Percentiles rank a stretch among this genome's conserved stretches.
These are phyloP conservation scores for Carallia pectinifolia DNA, from an alignment of 345 rosid species.

Conservation along the genomic window DNA sequence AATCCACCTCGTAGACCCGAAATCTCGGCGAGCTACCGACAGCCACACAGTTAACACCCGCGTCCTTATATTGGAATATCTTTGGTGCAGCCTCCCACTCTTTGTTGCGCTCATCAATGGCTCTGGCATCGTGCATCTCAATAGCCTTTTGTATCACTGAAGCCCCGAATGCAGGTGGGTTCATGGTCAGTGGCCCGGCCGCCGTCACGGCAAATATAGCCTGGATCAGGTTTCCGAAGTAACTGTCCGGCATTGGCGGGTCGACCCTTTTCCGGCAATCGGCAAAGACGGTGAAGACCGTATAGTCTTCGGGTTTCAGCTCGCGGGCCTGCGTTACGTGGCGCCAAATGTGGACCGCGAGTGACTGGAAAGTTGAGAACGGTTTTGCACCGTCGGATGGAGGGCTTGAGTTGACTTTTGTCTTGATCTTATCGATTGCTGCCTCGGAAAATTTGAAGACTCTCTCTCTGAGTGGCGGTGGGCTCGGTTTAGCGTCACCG, in stretches of 20 bases:
- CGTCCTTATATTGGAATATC: slow-evolving; percentile 81
- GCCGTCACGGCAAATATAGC: slow-evolving; percentile 87
- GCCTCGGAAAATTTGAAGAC: slow-evolving; percentile 77
- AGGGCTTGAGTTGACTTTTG: slow-evolving; percentile 46
- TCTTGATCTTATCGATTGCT: slow-evolving; percentile 64
- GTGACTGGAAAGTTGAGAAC: slow-evolving; percentile 89
- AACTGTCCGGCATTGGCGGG: slow-evolving; percentile 78
- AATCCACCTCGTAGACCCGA: slow-evolving; percentile 79
- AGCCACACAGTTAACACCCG: slow-evolving; percentile 80
- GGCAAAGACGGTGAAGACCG: slow-evolving; percentile 81
- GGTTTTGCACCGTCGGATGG: slow-evolving; percentile 60
- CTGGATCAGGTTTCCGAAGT: slow-evolving; percentile 88
- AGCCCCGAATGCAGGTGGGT: slow-evolving; percentile 76
- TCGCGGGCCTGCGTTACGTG: slow-evolving; percentile 76
- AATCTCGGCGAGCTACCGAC: slow-evolving; percentile 98
- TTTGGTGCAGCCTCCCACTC: slow-evolving; percentile 81
- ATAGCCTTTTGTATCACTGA: slow-evolving; percentile 67
- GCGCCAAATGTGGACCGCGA: slow-evolving; percentile 81
- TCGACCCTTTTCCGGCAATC: slow-evolving; percentile 82
- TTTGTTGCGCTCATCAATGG: slow-evolving; percentile 67
- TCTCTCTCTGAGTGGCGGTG: slow-evolving; percentile 51
- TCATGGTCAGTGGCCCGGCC: slow-evolving; percentile 53
- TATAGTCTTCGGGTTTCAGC: slow-evolving; percentile 70
- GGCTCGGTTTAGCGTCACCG: slow-evolving; percentile 26
- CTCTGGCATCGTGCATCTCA: slow-evolving; percentile 58